These are phyloP conservation scores for Aspergillus hancockii DNA, from an alignment of 495 filamentous ascomycete species.

Conservation along the genomic window DNA sequence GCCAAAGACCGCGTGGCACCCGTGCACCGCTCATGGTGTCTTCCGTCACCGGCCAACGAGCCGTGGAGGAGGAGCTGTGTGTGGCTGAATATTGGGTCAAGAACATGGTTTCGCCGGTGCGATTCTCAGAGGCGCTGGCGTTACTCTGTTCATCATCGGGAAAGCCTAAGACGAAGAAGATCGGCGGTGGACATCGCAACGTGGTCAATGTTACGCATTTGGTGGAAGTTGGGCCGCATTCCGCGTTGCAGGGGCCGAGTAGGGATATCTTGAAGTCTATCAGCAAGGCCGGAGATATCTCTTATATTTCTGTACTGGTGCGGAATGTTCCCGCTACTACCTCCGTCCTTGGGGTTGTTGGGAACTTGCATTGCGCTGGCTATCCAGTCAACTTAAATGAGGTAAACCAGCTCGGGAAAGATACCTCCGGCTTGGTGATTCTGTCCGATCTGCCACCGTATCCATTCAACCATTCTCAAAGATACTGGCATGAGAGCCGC, in stretches of 20 bases:
- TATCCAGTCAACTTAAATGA: not conserved
- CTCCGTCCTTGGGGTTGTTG: not conserved
- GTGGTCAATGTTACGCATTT: not conserved
- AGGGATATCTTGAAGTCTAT: not conserved
- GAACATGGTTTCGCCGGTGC: slow-evolving; percentile 45
- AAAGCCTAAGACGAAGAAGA: no score
- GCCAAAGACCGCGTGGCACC: not conserved
- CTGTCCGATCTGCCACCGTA: slow-evolving; percentile 8
- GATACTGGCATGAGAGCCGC: slow-evolving; percentile 10
- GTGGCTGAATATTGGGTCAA: slow-evolving; percentile 41
- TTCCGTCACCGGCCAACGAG: slow-evolving; percentile 31
- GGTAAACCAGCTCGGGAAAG: not conserved
- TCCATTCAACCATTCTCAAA: slow-evolving; percentile 7
- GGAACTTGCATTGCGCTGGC: not conserved
- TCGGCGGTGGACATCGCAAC: not conserved
- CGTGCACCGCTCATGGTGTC: slow-evolving; percentile 38
- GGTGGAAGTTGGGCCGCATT: slow-evolving; percentile 10
- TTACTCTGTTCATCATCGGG: slow-evolving; percentile 6
- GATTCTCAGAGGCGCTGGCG: slow-evolving; percentile 33
- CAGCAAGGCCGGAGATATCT: not conserved
- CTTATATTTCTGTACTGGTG: not conserved
- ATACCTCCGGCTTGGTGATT: not conserved
- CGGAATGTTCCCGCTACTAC: not conserved
- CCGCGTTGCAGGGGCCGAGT: not conserved
- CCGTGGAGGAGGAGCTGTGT: slow-evolving; percentile 20